A percentile compares a stretch with the other conserved stretches of the same genome.
Evolutionary conservation across 75 land plant species (phyloP).

Genomic region (Pinus tabuliformis): DNA sequence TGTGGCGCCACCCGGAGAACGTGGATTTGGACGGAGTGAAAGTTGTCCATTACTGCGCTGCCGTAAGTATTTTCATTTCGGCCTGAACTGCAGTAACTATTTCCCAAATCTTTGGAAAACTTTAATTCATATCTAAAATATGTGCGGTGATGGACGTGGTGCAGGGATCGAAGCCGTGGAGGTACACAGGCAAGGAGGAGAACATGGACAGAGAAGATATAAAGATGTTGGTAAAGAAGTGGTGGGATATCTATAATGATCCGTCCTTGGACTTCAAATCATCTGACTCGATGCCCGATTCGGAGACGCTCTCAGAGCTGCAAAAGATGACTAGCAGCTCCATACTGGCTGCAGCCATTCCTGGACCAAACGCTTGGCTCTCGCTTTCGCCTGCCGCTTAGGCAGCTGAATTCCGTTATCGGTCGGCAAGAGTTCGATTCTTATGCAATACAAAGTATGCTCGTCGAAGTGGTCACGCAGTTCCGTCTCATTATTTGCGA

Average conservation of each 20-base stretch:
- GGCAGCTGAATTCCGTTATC: not conserved
- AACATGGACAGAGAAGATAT: conserved; percentile 62
- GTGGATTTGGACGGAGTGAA: conserved; percentile 62
- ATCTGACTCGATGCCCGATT: not conserved
- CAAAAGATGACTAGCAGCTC: not conserved
- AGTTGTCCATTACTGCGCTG: conserved; percentile 83
- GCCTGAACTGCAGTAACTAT: not conserved
- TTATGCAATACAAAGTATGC: too few relatives aligned
- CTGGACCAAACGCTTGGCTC: not conserved
- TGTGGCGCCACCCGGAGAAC: conserved; percentile 80
- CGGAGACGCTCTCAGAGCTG: not conserved
- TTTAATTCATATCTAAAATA: not conserved
- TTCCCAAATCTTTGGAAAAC: not conserved
- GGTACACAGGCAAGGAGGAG: conserved; percentile 50
- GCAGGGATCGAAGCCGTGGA: conserved; percentile 66
- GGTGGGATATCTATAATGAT: conserved; percentile 52
- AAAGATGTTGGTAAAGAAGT: conserved; percentile 44
- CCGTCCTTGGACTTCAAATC: conserved; percentile 45
- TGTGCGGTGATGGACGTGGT: not conserved
- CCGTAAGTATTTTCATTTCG: conserved; percentile 33
- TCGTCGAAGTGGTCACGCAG: too few relatives aligned
- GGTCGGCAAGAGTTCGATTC: too few relatives aligned
- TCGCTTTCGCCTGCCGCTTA: conserved; percentile 1
- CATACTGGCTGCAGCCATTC: not conserved
- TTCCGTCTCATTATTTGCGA: too few relatives aligned